phyloP scores from a whole-genome alignment of 2,329 filamentous ascomycete genomes.

The Fusarium siculi region DNA sequence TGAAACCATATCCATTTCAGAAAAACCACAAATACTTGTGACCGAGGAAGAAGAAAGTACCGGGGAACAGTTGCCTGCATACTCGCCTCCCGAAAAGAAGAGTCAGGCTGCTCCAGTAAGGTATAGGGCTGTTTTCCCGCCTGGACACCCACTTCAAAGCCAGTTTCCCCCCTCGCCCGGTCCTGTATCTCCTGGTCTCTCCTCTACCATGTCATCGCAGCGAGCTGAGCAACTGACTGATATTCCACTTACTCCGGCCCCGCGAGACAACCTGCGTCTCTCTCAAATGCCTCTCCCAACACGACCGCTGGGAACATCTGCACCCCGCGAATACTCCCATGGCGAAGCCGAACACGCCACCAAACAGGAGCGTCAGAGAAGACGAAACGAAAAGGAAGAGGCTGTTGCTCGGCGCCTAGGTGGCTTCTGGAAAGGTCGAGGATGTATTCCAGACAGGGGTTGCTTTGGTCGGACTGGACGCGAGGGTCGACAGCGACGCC shows the following conservation, averaged over 20 bases:
- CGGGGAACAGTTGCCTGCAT: constrained; percentile 62
- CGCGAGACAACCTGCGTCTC: constrained; percentile 29
- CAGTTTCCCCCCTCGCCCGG: constrained; percentile 68
- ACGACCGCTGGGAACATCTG: constrained; percentile 57
- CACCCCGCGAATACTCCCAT: constrained; percentile 57
- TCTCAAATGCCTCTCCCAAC: constrained; percentile 52
- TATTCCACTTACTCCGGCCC: constrained; percentile 63
- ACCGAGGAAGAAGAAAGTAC: constrained; percentile 51
- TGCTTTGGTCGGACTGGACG: constrained; percentile 72
- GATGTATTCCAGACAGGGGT: constrained; percentile 69
- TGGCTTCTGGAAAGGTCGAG: constrained; percentile 73
- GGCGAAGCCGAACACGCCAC: constrained; percentile 54
- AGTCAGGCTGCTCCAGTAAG: constrained; percentile 52
- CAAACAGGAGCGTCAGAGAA: constrained; percentile 62
- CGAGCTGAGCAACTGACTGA: constrained; percentile 70
- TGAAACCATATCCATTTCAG: constrained; percentile 35
- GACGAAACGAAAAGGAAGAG: constrained; percentile 74
- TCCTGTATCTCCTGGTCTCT: constrained; percentile 70
- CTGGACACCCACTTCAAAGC: constrained; percentile 58
- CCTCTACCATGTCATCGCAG: constrained; percentile 70
- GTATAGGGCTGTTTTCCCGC: constrained; percentile 69
- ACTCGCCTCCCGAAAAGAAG: constrained; percentile 59
- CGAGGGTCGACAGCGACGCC: constrained; percentile 71
- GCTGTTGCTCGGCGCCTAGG: constrained; percentile 65
- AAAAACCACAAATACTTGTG: constrained; percentile 54